Conservation (phyloP, 2,329 filamentous ascomycete species). For the Monosporascus sp. region DNA sequence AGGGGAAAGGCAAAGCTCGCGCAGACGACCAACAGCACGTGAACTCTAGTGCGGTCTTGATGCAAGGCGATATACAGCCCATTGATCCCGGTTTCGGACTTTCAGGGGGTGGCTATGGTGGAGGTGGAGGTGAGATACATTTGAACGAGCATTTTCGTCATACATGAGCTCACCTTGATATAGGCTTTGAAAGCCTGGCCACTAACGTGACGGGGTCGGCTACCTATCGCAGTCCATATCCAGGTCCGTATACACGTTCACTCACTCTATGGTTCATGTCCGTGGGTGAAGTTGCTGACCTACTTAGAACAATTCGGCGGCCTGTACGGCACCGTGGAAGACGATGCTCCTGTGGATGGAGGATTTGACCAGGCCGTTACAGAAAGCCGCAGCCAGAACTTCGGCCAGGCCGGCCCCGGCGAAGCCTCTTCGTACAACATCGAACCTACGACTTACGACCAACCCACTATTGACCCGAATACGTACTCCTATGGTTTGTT, state of each 20-base stretch:
- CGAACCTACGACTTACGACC: conserved; percentile 4
- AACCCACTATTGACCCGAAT: conserved; percentile 12
- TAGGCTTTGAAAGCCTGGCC: background rate
- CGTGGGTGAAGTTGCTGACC: background rate
- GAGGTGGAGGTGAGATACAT: background rate
- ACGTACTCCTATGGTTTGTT: conserved; percentile 18
- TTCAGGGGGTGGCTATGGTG: background rate
- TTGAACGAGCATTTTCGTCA: background rate
- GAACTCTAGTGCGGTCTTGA: conserved; percentile 3
- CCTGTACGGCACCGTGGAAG: conserved; percentile 9
- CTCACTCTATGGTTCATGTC: background rate
- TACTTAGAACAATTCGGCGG: background rate
- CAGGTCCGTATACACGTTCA: background rate
- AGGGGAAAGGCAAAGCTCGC: conserved; percentile 16
- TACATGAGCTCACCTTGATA: background rate
- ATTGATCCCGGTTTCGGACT: conserved; percentile 1
- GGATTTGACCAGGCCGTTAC: conserved; percentile 17
- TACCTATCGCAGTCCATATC: background rate
- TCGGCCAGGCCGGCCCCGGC: conserved; percentile 10
- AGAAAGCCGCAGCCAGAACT: conserved; percentile 12
- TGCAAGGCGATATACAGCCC: conserved; percentile 1
- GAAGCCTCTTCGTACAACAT: conserved; percentile 9
- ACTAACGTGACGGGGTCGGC: background rate
- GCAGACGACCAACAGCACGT: conserved; percentile 3
- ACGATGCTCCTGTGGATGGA: conserved; percentile 2